Conservation (phyloP, 345 rosid genomes). For the Linum usitatissimum region DNA sequence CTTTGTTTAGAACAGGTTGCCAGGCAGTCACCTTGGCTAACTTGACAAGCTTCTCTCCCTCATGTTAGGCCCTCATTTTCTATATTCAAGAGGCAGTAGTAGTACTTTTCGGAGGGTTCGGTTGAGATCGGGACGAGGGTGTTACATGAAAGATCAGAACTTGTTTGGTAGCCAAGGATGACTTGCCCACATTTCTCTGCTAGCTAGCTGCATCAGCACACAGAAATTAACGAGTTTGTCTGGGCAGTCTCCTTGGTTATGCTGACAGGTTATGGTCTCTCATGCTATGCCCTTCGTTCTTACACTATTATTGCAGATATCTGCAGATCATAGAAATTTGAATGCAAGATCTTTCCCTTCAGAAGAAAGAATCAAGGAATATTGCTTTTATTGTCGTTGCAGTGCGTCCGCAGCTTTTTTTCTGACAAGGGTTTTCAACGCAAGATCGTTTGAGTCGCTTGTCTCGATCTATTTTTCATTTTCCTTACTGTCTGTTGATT, state of each 20-base stretch:
- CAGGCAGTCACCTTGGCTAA: conserved; percentile 8
- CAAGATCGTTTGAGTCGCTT: too few species aligned
- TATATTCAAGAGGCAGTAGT: not conserved
- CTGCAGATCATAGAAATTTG: too few species aligned
- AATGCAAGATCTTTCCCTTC: too few species aligned
- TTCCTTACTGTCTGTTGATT: too few species aligned
- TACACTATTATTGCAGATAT: not conserved
- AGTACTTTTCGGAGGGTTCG: not conserved
- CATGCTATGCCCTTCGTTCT: not conserved
- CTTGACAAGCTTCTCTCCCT: not conserved
- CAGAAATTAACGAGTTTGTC: too few species aligned
- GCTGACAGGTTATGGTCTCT: conserved; percentile 1
- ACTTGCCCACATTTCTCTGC: not conserved
- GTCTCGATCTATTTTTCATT: too few species aligned
- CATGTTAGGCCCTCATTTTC: not conserved
- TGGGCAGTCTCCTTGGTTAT: conserved; percentile 7
- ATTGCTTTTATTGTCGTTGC: too few species aligned
- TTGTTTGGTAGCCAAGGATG: conserved; percentile 7
- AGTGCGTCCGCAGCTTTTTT: too few species aligned
- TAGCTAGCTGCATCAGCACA: not conserved
- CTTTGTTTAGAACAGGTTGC: not conserved
- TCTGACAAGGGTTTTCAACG: too few species aligned
- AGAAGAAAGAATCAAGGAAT: too few species aligned
- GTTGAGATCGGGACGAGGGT: not conserved
- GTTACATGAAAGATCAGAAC: not conserved